A percentile compares a stretch with the other conserved stretches of the same genome.
Evolutionary conservation across 495 filamentous ascomycete genomes (phyloP).

Genomic region (Mytilinidion resinicola): DNA sequence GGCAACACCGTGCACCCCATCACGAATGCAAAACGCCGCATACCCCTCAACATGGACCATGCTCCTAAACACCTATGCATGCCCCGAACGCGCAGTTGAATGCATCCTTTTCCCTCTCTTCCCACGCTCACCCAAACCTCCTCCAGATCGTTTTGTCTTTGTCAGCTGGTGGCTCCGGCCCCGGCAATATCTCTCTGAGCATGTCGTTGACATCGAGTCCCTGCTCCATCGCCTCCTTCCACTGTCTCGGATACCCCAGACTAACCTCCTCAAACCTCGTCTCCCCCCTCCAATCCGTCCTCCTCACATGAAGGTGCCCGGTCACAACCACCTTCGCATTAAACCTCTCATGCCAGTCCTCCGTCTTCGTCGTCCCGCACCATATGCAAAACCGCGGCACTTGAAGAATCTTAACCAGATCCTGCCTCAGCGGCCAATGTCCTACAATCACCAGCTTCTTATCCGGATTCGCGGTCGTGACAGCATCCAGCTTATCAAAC

Average conservation of each 20-base stretch:
- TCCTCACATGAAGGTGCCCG: constrained; percentile 36
- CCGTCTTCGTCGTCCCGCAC: constrained; percentile 39
- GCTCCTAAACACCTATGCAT: no score
- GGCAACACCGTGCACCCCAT: no score
- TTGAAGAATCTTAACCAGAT: constrained; percentile 33
- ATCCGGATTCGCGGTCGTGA: constrained; percentile 20
- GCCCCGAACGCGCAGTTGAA: no score
- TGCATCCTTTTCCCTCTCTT: no score
- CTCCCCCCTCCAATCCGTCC: constrained; percentile 37
- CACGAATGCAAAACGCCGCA: no score
- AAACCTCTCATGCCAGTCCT: constrained; percentile 36
- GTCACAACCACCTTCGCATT: constrained; percentile 38
- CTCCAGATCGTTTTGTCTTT: constrained; percentile 20
- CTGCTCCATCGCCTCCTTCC: constrained; percentile 34
- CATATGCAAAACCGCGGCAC: constrained; percentile 36
- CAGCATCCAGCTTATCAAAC: constrained; percentile 31
- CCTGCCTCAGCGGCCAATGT: constrained; percentile 39
- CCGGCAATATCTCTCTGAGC: constrained; percentile 36
- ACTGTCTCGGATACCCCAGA: constrained; percentile 37
- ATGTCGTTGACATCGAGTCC: constrained; percentile 36
- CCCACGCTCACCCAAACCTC: constrained; percentile 10
- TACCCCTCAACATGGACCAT: no score
- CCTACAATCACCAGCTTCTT: constrained; percentile 34
- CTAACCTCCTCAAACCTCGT: constrained; percentile 37
- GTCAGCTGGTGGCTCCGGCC: constrained; percentile 21